Evolutionary conservation across 805 yeast genomes (phyloP).

Genomic region (Komagataella mondaviorum): DNA sequence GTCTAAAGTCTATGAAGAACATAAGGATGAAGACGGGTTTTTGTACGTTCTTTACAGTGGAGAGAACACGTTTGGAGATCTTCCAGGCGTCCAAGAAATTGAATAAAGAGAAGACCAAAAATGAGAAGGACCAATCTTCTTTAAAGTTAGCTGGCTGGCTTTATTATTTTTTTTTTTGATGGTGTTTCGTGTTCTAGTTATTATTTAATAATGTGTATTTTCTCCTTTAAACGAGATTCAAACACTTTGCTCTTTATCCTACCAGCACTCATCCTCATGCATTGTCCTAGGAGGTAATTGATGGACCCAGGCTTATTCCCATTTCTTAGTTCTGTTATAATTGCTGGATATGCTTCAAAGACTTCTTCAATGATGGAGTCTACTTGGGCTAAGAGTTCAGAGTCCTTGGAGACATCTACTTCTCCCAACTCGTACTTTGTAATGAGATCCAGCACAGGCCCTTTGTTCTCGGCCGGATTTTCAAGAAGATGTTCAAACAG

Average conservation of each 20-base stretch:
- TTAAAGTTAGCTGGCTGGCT: slow-evolving; percentile 1
- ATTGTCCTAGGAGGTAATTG: slow-evolving; percentile 73
- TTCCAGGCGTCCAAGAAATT: slow-evolving; percentile 15
- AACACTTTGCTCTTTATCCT: slow-evolving; percentile 20
- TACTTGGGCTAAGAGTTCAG: slow-evolving; percentile 3
- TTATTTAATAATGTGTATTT: slow-evolving; percentile 1
- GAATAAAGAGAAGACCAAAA: background rate
- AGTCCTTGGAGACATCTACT: slow-evolving; percentile 10
- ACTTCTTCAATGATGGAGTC: slow-evolving; percentile 21
- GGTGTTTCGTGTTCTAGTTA: slow-evolving; percentile 1
- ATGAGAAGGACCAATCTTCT: background rate
- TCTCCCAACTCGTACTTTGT: slow-evolving; percentile 35
- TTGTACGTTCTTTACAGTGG: slow-evolving; percentile 93
- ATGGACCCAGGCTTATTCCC: slow-evolving; percentile 53
- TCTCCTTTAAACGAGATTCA: slow-evolving; percentile 10
- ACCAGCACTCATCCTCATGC: slow-evolving; percentile 73
- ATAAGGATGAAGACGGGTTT: slow-evolving; percentile 96
- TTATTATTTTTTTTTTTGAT: slow-evolving; percentile 1
- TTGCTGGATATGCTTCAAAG: slow-evolving; percentile 27
- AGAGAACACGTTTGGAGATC: slow-evolving; percentile 86
- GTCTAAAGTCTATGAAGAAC: slow-evolving; percentile 91
- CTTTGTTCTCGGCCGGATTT: slow-evolving; percentile 23
- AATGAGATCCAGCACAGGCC: slow-evolving; percentile 28
- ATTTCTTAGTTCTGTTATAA: slow-evolving; percentile 37
- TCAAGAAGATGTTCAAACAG: slow-evolving; percentile 49